These are phyloP conservation scores for Gyromitra esculenta DNA, from an alignment of 2,329 filamentous ascomycete species.

Conservation along the genomic window DNA sequence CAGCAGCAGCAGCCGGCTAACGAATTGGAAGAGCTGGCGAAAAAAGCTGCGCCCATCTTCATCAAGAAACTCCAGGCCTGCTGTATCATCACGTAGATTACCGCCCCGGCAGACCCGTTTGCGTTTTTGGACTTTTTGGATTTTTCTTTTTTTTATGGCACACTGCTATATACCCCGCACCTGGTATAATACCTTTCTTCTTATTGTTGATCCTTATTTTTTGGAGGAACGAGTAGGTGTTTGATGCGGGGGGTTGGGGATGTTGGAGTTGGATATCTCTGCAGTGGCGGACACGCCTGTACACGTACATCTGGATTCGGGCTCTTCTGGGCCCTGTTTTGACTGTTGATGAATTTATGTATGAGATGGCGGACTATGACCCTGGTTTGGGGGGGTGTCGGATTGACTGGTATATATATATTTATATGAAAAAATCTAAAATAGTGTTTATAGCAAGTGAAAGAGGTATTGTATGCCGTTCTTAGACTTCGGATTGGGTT, in stretches of 20 bases:
- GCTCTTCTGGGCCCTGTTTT: neutral
- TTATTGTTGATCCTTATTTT: neutral
- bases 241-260: neutral
- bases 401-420: neutral
- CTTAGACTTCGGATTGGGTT: neutral
- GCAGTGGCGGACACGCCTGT: neutral
- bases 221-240: too few relatives aligned
- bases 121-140: neutral
- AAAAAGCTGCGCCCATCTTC: constrained; percentile 71
- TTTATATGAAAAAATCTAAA: neutral
- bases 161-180: neutral
- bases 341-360: neutral
- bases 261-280: too few relatives aligned
- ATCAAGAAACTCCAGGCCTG: constrained; percentile 69
- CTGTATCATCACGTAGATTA: constrained; percentile 67
- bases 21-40: constrained; percentile 70
- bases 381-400: neutral
- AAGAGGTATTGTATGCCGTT: neutral
- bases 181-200: neutral
- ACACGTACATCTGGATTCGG: neutral
- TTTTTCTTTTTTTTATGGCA: neutral
- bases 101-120: neutral
- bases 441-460: neutral
- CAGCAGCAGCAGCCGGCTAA: constrained; percentile 69
- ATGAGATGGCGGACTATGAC: neutral